Percentiles rank a stretch among this genome's conserved stretches.
phyloP scores from a whole-genome alignment of 176 grass and related monocot species.

The Zizania latifolia region DNA sequence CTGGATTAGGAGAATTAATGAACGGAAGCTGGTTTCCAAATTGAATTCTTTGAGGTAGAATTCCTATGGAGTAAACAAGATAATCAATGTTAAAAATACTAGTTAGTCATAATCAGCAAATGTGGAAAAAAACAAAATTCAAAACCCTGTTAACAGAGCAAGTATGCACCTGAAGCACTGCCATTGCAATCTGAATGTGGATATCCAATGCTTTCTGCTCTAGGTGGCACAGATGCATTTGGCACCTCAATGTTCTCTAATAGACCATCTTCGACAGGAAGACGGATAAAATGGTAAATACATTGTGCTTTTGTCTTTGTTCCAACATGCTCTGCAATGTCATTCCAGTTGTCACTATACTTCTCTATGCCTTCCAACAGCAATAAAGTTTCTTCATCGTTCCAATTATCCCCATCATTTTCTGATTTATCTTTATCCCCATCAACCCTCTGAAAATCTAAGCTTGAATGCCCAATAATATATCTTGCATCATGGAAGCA shows the following conservation, averaged over 20 bases:
- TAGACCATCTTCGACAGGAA: constrained; percentile 76
- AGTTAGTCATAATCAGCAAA: not conserved
- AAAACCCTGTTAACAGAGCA: constrained; percentile 9
- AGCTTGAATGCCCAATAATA: constrained; percentile 72
- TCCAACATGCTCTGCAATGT: constrained; percentile 81
- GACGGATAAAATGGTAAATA: constrained; percentile 90
- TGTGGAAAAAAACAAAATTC: not conserved
- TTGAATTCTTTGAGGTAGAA: constrained; percentile 35
- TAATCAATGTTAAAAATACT: constrained; percentile 11
- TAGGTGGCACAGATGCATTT: constrained; percentile 16
- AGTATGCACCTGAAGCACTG: constrained; percentile 46
- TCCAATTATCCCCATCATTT: constrained; percentile 73
- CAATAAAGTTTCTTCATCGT: constrained; percentile 79
- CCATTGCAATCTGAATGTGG: constrained; percentile 46
- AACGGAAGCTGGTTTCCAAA: constrained; percentile 65
- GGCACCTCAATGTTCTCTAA: constrained; percentile 77
- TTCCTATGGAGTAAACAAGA: constrained; percentile 24
- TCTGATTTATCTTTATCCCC: constrained; percentile 47
- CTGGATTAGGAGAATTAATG: constrained; percentile 86
- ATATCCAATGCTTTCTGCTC: constrained; percentile 27
- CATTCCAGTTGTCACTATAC: constrained; percentile 76
- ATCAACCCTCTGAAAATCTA: constrained; percentile 74
- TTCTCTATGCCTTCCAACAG: constrained; percentile 92
- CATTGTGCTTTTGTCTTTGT: constrained; percentile 94
- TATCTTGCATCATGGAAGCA: constrained; percentile 87